Evolutionary conservation across 1,284 basidiomycete genomes (phyloP).

Genomic region (Cutaneotrichosporon sp.): DNA sequence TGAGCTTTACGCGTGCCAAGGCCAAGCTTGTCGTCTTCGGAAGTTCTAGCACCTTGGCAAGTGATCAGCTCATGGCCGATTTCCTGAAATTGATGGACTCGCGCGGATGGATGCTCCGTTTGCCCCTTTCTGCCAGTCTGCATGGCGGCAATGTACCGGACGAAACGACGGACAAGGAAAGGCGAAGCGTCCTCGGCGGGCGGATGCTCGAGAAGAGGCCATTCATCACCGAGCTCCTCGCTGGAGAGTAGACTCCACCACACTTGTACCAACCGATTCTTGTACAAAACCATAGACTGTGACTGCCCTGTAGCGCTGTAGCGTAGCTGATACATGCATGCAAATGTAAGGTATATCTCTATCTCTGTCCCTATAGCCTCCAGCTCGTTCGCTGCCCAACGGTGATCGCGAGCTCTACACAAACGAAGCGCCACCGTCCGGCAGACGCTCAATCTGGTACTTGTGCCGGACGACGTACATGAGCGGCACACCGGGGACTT

Average conservation of each 20-base stretch:
- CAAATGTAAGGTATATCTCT: slow-evolving; percentile 13
- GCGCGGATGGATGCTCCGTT: slow-evolving; percentile 65
- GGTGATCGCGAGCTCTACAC: slow-evolving; percentile 13
- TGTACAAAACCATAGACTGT: slow-evolving; percentile 14
- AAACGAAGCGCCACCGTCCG: slow-evolving; percentile 59
- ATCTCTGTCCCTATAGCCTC: background rate
- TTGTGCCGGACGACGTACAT: slow-evolving; percentile 91
- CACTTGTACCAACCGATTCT: background rate
- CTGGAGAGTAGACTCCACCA: background rate
- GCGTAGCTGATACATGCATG: slow-evolving; percentile 20
- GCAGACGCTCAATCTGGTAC: slow-evolving; percentile 89
- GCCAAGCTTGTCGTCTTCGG: slow-evolving; percentile 89
- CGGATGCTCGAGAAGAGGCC: slow-evolving; percentile 18
- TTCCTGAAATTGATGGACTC: slow-evolving; percentile 73
- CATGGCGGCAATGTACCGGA: slow-evolving; percentile 20
- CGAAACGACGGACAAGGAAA: background rate
- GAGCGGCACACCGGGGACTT: slow-evolving; percentile 88
- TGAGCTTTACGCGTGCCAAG: slow-evolving; percentile 90
- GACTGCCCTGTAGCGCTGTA: background rate
- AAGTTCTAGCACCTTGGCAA: slow-evolving; percentile 68
- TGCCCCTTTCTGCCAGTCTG: slow-evolving; percentile 58
- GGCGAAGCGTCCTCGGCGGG: slow-evolving; percentile 4
- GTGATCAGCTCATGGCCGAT: slow-evolving; percentile 61
- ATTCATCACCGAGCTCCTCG: slow-evolving; percentile 33
- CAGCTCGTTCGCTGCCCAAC: too few relatives aligned